Base-by-base conservation (phyloP, 2,329 filamentous ascomycete species). In the Fusarium chuoi region DNA sequence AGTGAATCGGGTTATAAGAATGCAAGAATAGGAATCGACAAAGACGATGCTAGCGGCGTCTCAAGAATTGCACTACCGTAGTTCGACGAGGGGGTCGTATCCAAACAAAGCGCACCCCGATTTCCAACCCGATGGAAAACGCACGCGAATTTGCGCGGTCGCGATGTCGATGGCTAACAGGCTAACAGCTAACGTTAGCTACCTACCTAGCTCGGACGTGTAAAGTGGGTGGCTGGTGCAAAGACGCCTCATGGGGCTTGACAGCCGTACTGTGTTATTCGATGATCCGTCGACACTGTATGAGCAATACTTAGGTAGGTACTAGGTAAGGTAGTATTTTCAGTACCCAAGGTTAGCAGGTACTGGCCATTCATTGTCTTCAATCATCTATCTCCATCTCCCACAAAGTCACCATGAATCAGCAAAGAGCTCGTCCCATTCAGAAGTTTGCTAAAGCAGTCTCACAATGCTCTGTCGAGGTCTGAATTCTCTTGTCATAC, bases 401-500 rank as follows among this genome's bases (percentile, higher is more conserved):
- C 28, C 45, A 30, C 24, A 28, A 46, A 71, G 42, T 60, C 68
- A 44, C 38, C 55, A 81, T 82, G 79, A 75, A 63, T 44, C 71
- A 65, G 45, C 49, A 76, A 54, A 72, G 74, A 24, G 75, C 75
- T 30, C 85, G 88, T 11, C 88, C 88, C 3, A 88, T 90, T 62
- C 86, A 88, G 74, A 88, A 85, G 68, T 84, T 91, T 65, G 88
- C 88, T 22, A 80, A 84, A 18, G 86, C 88, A n/a, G 86, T 84
- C 42, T 86, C 88, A 12, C 85, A 87, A 76, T 91, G 89, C 79
- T 85, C 87, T n/a, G 73, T 83, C 44, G 86, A 90, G 86, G 89
- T 89, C 65, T 59, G 82, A 73, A 17, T 46, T 57, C 22, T 54
- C 30, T 41, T 41, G 13, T 12, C n/a, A 26, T 55, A 14, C 36